Evolutionary conservation across 495 filamentous ascomycete species (phyloP).

Genomic region (Chaetomium fimeti): DNA sequence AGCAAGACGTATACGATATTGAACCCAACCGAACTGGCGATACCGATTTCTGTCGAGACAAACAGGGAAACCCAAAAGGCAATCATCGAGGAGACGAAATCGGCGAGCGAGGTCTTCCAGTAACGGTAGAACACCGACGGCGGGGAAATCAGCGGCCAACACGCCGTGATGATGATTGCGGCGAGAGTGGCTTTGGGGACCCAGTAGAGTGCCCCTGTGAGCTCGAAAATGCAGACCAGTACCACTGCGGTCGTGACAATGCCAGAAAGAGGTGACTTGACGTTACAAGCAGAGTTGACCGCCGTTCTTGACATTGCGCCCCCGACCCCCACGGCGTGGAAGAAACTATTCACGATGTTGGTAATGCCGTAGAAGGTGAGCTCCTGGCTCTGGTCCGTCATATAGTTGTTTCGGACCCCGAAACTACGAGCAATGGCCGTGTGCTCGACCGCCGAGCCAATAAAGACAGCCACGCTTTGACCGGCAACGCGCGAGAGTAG

Average conservation of each 20-base stretch:
- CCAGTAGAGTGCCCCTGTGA: too few species aligned
- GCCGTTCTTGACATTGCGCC: too few species aligned
- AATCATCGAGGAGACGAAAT: constrained; percentile 51
- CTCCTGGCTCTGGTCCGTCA: constrained; percentile 45
- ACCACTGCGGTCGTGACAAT: too few species aligned
- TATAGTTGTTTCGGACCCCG: constrained; percentile 48
- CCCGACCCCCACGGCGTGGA: too few species aligned
- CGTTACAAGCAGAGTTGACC: too few species aligned
- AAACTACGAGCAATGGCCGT: constrained; percentile 51
- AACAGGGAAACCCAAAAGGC: constrained; percentile 52
- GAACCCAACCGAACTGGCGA: constrained; percentile 48
- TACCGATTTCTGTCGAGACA: constrained; percentile 49
- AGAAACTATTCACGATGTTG: too few species aligned
- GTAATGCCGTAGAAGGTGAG: too few species aligned
- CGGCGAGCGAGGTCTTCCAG: constrained; percentile 50
- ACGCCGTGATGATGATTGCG: constrained; percentile 42
- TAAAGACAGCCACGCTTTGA: constrained; percentile 45
- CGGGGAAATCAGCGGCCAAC: constrained; percentile 44
- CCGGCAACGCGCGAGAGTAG: constrained; percentile 39
- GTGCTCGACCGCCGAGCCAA: constrained; percentile 50
- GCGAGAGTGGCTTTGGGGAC: too few species aligned
- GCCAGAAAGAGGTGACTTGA: too few species aligned
- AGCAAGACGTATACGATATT: constrained; percentile 48
- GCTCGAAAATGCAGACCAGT: too few species aligned
- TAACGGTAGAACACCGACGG: constrained; percentile 45